These are phyloP conservation scores for Colletotrichum sp. DNA, from an alignment of 2,329 filamentous ascomycete genomes.

Conservation along the genomic window DNA sequence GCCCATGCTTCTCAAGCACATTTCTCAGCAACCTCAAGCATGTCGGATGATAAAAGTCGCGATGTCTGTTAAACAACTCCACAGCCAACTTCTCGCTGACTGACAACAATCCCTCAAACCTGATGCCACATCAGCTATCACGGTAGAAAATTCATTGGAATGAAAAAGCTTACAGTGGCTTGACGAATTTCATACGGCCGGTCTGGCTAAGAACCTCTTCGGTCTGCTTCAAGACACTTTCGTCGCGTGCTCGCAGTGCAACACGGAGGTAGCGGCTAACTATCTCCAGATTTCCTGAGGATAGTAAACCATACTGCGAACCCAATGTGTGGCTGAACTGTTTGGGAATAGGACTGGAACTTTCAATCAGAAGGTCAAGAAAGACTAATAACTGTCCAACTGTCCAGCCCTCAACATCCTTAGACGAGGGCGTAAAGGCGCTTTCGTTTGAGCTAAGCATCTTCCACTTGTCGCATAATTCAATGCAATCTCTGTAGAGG, in stretches of 20 bases:
- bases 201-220: not conserved
- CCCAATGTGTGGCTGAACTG: not conserved
- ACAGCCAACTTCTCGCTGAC: not conserved
- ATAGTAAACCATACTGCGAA: not conserved
- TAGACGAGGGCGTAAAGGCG: not conserved
- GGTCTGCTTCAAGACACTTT: not conserved
- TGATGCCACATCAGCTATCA: not conserved
- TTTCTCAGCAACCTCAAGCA: not conserved
- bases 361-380: not conserved
- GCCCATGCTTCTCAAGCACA: not conserved
- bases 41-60: constrained; percentile 3
- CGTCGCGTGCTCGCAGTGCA: not conserved
- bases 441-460: not conserved
- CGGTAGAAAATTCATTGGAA: not conserved
- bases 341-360: not conserved
- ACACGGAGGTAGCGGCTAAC: not conserved
- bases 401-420: constrained; percentile 4
- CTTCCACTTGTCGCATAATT: not conserved
- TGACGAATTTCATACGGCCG: constrained; percentile 9
- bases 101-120: not conserved
- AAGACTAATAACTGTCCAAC: not conserved
- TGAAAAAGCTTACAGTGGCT: not conserved
- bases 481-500: not conserved
- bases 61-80: not conserved
- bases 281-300: not conserved